Base-by-base conservation (phyloP, 208 protist genomes). In the Angomonas ambiguus region DNA sequence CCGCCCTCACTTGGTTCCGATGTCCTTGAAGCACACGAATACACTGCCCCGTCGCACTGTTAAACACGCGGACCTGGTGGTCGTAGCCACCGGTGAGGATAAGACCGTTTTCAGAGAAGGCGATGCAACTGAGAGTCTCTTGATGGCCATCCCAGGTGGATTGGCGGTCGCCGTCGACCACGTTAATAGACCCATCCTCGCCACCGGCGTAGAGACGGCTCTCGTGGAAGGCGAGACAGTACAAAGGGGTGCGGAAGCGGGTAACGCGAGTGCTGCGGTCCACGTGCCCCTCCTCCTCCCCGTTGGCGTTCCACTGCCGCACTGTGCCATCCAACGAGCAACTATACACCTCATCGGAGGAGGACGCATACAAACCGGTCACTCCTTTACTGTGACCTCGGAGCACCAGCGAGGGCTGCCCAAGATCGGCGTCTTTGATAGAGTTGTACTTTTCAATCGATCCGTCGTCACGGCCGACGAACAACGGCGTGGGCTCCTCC, bases 281-380 rank as follows among this genome's bases (percentile, higher is more conserved):
- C 32, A 51, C 65, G 49, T 56, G 55, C 51, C 61, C 77, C 51
- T 67, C 53, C 24, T 71, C 71, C 27, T 58, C 65, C 51, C 18
- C 20, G 20, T 25, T 59, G 6, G 53, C 53, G 20, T 59, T 79
- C 85, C 88, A 94, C 65, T 82, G 74, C 61, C 82, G 76, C 32
- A 94, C 42, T 2, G 77, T 89, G 38, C 88, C 88, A 51, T 94
- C 88, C 28, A 91, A 68, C 0, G 85, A 87, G 72, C 82, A 88
- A 24, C 74, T 85, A 65, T 76, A 80, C 10, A 91, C 51, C 61
- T 89, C 80, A 22, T 83, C 70, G 0, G 77, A 8, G 1, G 73
- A 74, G 16, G 67, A 38, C 34, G 72, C 84, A 4, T 82, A 61
- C 32, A 94, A 76, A 27, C 49, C 73, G 3, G 88, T 91, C 51